Evolutionary conservation across 371 early-diverging fungal species (phyloP).

Genomic region (Rhizopus microsporus): DNA sequence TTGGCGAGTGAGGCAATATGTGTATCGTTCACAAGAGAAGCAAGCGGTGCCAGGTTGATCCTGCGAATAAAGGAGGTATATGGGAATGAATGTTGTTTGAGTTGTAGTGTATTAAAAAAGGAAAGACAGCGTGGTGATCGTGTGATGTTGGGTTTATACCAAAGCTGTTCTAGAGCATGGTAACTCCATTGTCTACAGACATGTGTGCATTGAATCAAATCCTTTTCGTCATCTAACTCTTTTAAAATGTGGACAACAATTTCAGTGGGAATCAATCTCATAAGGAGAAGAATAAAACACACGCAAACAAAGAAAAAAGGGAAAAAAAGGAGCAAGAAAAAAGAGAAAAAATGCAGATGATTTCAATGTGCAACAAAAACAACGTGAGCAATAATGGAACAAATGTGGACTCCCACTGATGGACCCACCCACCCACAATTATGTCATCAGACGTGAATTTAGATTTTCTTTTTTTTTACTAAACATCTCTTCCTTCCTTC

Average conservation of each 20-base stretch:
- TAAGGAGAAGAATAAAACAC: neutral
- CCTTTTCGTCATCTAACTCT: slow-evolving; percentile 31
- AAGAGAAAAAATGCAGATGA: neutral
- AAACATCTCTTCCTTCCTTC: no score
- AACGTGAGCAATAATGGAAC: no score
- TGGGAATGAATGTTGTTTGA: slow-evolving; percentile 32
- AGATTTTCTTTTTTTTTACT: no score
- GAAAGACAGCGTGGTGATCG: slow-evolving; percentile 19
- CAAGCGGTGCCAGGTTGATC: slow-evolving; percentile 56
- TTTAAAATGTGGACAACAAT: slow-evolving; percentile 49
- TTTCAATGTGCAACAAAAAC: no score
- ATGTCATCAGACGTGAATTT: no score
- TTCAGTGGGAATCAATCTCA: slow-evolving; percentile 36
- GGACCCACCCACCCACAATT: no score
- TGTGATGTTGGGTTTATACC: slow-evolving; percentile 47
- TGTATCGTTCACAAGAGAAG: slow-evolving; percentile 43
- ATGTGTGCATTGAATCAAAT: slow-evolving; percentile 37
- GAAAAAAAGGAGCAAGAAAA: neutral
- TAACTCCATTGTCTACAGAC: slow-evolving; percentile 52
- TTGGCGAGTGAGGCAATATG: slow-evolving; percentile 37
- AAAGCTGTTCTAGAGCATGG: slow-evolving; percentile 47
- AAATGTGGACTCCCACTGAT: no score
- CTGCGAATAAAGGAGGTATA: slow-evolving; percentile 61
- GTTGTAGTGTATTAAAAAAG: slow-evolving; percentile 32
- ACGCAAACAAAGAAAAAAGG: neutral